phyloP scores from a whole-genome alignment of 208 protist genomes.

The Entamoeba dispar region DNA sequence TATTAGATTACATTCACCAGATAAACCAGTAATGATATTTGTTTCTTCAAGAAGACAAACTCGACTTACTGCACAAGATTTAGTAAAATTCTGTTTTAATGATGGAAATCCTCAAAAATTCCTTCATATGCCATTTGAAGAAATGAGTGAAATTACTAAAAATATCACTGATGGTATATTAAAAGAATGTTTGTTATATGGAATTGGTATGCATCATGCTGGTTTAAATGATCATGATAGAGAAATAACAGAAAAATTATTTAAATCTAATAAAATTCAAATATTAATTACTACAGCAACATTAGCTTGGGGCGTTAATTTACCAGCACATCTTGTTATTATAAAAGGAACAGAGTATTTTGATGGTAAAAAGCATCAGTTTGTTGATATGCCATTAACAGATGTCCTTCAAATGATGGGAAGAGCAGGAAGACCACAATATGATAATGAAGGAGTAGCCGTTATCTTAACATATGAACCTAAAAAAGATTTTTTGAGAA shows the following conservation, averaged over 20 bases:
- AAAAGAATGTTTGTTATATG: slow-evolving; percentile 76
- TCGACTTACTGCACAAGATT: slow-evolving; percentile 81
- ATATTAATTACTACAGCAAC: slow-evolving; percentile 91
- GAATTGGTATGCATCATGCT: slow-evolving; percentile 95
- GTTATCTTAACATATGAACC: not conserved
- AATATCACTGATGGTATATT: slow-evolving; percentile 55
- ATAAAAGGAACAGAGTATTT: slow-evolving; percentile 99
- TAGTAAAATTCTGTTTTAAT: slow-evolving; percentile 68
- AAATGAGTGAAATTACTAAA: slow-evolving; percentile 51
- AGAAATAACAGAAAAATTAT: slow-evolving; percentile 29
- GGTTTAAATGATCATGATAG: slow-evolving; percentile 51
- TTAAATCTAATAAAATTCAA: slow-evolving; percentile 46
- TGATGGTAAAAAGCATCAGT: slow-evolving; percentile 75
- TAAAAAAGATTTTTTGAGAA: slow-evolving; percentile 1
- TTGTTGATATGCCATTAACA: slow-evolving; percentile 72
- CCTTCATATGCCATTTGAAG: slow-evolving; percentile 47
- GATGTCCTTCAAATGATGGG: slow-evolving; percentile 58
- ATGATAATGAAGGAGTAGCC: slow-evolving; percentile 11
- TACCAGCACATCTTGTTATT: slow-evolving; percentile 95
- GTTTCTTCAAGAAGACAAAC: slow-evolving; percentile 90
- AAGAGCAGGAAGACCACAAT: slow-evolving; percentile 35
- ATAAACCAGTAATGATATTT: slow-evolving; percentile 91
- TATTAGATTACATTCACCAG: slow-evolving; percentile 57
- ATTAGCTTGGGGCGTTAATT: slow-evolving; percentile 97
- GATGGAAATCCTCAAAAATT: slow-evolving; percentile 54